Evolutionary conservation across 1,284 basidiomycete species (phyloP), one percentile per base, ranked within the genome.

Genomic region (Wallemia mellicola): DNA sequence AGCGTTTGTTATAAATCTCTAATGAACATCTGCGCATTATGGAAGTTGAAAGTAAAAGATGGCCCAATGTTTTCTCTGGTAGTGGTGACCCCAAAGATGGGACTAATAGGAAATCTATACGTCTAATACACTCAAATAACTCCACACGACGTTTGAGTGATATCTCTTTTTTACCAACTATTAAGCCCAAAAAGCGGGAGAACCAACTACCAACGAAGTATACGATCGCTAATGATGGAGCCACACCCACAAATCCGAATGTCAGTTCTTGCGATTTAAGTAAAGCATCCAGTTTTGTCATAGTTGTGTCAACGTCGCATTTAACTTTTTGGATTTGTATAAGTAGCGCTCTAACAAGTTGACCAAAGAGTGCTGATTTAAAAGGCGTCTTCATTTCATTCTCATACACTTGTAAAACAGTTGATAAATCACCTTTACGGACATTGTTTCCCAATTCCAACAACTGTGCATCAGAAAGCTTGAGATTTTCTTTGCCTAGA

Each of bases 271-370:
- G 92, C 1, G 86, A 89, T 65, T 83, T 86, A 63, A 98, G 79
- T 59, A 98, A 75, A 67, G 83, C 86, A 71, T 98, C 92, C 64
- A 95, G 83, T 59, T 86, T 81, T 60, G 79, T 72, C 66, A 95
- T 73, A 27, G 86, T 77, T 72, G 92, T 78, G 65, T 88, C 84
- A 59, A 96, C 79, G 69, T 98, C 92, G 61, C 87, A 85, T 84
- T 96, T 96, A 61, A 89, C 86, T 70, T 96, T 98, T 67, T 98
- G 92, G 1, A 95, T 77, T 68, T 96, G 92, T 60, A 98, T 84
- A 61, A 98, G 80, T 28, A 91, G 71, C 0, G 86, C 82, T 38
- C 92, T 77, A 26, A 96, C 73, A 15, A 98, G 75, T 15, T 82
- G 83, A 2, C 92, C 92, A 1, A 76, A 73, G 3, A 96, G 62